Evolutionary conservation across 2,329 filamentous ascomycete species (phyloP).

Genomic region (Venturia nashicola): DNA sequence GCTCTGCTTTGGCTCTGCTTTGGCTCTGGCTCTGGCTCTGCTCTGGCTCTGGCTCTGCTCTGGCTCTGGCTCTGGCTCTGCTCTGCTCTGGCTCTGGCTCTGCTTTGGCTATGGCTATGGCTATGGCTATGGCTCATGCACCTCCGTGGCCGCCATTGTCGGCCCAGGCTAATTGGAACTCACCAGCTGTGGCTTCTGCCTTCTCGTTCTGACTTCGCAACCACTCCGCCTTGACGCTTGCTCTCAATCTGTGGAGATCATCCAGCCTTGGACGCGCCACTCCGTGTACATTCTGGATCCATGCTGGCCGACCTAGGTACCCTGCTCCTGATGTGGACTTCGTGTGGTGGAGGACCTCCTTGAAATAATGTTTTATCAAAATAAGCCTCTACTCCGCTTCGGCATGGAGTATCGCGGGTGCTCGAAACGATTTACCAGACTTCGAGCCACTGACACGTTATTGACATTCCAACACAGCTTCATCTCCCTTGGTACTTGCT

Average conservation of each 20-base stretch:
- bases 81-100: too few relatives aligned
- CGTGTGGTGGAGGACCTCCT: slow-evolving; percentile 19
- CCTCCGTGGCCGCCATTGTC: neutral
- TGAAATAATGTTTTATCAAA: slow-evolving; percentile 28
- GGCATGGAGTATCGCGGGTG: slow-evolving; percentile 21
- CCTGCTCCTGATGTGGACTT: slow-evolving; percentile 19
- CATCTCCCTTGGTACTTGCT: neutral
- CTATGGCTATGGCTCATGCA: too few relatives aligned
- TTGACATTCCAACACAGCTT: neutral
- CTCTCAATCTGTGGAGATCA: slow-evolving; percentile 5
- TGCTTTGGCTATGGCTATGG: too few relatives aligned
- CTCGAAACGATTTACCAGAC: slow-evolving; percentile 1
- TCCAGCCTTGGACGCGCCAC: neutral
- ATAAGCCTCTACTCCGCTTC: slow-evolving; percentile 18
- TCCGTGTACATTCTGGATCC: neutral
- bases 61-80: too few relatives aligned
- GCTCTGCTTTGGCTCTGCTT: too few relatives aligned
- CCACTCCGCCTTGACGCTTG: neutral
- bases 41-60: too few relatives aligned
- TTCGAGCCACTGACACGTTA: neutral
- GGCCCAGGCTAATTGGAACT: neutral
- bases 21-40: too few relatives aligned
- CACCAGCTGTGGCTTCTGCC: neutral
- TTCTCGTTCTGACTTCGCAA: neutral
- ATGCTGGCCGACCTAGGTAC: neutral